Conservation (phyloP, 805 yeast species). For the Yarrowia osloensis region DNA sequence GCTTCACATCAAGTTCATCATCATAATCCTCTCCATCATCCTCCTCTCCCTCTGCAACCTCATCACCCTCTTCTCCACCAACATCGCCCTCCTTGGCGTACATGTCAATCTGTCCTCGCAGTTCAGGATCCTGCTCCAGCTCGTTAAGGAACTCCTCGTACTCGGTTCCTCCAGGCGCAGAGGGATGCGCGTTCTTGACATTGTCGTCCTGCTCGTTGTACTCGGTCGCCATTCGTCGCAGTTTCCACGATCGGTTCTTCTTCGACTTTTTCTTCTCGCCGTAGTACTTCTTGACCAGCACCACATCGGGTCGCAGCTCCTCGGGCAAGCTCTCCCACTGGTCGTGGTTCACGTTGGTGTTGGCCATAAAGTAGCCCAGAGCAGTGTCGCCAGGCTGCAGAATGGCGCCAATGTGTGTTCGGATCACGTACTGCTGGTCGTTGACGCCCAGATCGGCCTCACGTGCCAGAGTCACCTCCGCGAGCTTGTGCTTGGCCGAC, state of each 20-base stretch:
- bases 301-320: slow-evolving; percentile 76
- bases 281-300: slow-evolving; percentile 85
- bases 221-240: slow-evolving; percentile 97
- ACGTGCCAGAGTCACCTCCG: slow-evolving; percentile 90
- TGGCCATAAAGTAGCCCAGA: slow-evolving; percentile 83
- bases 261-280: slow-evolving; percentile 72
- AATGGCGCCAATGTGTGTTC: slow-evolving; percentile 91
- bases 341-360: slow-evolving; percentile 86
- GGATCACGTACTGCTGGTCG: slow-evolving; percentile 76
- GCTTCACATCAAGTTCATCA: slow-evolving; percentile 41
- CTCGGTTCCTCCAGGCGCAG: slow-evolving; percentile 42
- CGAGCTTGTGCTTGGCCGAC: slow-evolving; percentile 72
- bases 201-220: slow-evolving; percentile 60
- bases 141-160: slow-evolving; percentile 90
- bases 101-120: slow-evolving; percentile 77
- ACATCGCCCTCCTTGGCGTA: slow-evolving; percentile 59
- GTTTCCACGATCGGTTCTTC: slow-evolving; percentile 83
- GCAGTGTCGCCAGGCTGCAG: slow-evolving; percentile 96
- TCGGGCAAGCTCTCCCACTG: slow-evolving; percentile 71
- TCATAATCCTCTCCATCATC: slow-evolving; percentile 32
- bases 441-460: slow-evolving; percentile 84
- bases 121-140: slow-evolving; percentile 84
- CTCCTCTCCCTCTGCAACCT: slow-evolving; percentile 32
- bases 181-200: slow-evolving; percentile 10
- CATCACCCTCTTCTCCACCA: slow-evolving; percentile 43